Evolutionary conservation across 495 filamentous ascomycete species (phyloP), one percentile per base, ranked within the genome.

Genomic region (Extremus antarcticus): DNA sequence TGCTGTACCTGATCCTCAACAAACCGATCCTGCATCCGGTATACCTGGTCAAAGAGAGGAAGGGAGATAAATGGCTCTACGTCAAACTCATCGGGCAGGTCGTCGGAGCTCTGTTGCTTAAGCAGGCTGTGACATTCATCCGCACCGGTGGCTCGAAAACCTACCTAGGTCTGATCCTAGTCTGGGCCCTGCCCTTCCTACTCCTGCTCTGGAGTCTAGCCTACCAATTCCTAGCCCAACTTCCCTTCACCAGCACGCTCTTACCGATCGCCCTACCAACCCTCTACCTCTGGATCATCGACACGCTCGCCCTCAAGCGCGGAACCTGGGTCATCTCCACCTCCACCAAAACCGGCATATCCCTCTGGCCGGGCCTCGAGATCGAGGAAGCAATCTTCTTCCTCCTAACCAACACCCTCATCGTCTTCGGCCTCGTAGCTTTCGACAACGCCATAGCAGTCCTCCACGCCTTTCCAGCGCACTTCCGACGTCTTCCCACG

Each of bases 381-480:
- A 67, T 86, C 3, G 83, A 87, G 56, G 84, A 85, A 66, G 81
- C 81, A 0, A 35, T 79, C 4, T 87, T 87, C 70, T 87, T 87
- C 65, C 65, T 87, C 3, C 58, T 73, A 17, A 84, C 81, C 3
- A 87, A 86, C 55, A 65, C 71, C 3, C 57, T 87, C 35, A 78
- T 87, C 51, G 77, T 85, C 2, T 76, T 81, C 55, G 83, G 82
- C n/a, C 67, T 83, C 24, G 67, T 79, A 11, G 79, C 79, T 3
- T 78, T 83, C 47, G 84, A 87, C 58, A 76, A 81, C 59, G 78
- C 75, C 19, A 58, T 82, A 22, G 75, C 84, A 7, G 68, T 86
- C 23, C 63, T 81, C 0, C 66, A 78, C 50, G 71, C 76, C 0
- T 82, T 83, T 63, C 76, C 74, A 8, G 50, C 65, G 11, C 54